phyloP scores from a whole-genome alignment of 345 rosid species.

The Pistacia integerrima region DNA sequence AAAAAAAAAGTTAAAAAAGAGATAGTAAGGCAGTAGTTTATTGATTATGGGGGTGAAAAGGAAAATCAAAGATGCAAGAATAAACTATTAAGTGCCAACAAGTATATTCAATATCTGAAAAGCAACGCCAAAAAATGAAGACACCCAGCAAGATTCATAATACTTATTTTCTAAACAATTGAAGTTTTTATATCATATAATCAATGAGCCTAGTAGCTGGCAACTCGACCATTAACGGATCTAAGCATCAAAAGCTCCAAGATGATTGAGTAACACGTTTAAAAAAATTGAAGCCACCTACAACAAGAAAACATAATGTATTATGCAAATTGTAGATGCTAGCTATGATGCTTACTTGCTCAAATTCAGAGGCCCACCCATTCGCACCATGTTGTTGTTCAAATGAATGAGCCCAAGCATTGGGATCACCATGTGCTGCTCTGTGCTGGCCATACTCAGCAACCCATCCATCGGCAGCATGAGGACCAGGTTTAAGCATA shows the following conservation, averaged over 20 bases:
- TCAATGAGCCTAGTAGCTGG: background rate
- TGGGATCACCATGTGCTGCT: constrained; percentile 55
- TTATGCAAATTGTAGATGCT: background rate
- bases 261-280: background rate
- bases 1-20: background rate
- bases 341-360: constrained; percentile 55
- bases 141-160: background rate
- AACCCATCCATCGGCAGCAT: constrained; percentile 77
- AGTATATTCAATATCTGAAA: background rate
- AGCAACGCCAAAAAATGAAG: background rate
- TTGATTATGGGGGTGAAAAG: no score
- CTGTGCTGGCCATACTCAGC: constrained; percentile 70
- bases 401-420: constrained; percentile 86
- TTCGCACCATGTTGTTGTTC: constrained; percentile 88
- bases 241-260: background rate
- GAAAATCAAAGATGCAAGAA: background rate
- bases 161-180: background rate
- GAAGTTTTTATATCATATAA: background rate
- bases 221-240: background rate
- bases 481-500: constrained; percentile 54
- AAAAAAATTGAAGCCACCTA: background rate
- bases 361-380: constrained; percentile 98
- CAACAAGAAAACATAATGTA: background rate
- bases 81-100: background rate
- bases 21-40: background rate